Base-by-base conservation (phyloP, 306 rosid genomes). In the Vachellia collinsii region DNA sequence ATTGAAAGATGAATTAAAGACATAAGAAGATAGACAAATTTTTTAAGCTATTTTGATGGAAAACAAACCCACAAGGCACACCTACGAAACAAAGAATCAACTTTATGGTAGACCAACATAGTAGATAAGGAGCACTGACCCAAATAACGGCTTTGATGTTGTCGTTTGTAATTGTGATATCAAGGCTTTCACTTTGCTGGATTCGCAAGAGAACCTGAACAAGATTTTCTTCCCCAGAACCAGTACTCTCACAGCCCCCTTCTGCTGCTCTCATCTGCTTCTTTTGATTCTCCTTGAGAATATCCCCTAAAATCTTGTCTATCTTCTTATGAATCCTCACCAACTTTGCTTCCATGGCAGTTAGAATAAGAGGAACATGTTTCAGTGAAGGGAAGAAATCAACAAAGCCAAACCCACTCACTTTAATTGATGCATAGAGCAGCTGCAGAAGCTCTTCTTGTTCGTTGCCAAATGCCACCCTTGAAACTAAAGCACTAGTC, bases 131-230 rank as follows among this genome's bases (percentile, higher is more conserved):
- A 51, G 58, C 16, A n/a, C 61, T 54, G 5, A 54, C 68, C 68
- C 19, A 62, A 62, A 12, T 29, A 34, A 62, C 2, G 29, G 68
- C 34, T 62, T 62, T 62, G 68, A 62, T 29, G n/a, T 62, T 62
- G 8, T 62, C 38, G 4, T 0, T 38, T 47, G 77, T 83, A 25
- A 77, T 9, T 7, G 64, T 41, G 59, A 75, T 3, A 2, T 79
- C 83, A 25, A 58, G 54, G 54, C n/a, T 53, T 20, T 67, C 56
- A 9, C 68, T 68, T 20, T 54, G 34, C n/a, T 78, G 68, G 68
- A 62, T 16, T 16, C 19, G 54, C 4, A 48, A 14, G 3, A 48
- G 54, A 48, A 48, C 54, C 54, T 48, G 54, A 48, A 48, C 54
- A 13, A 48, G 54, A 39, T 67, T 67, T 19, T 67, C 72, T 67